Evolutionary conservation across 108 stramenopile species (phyloP).

Genomic region (Skeletonema costatum): DNA sequence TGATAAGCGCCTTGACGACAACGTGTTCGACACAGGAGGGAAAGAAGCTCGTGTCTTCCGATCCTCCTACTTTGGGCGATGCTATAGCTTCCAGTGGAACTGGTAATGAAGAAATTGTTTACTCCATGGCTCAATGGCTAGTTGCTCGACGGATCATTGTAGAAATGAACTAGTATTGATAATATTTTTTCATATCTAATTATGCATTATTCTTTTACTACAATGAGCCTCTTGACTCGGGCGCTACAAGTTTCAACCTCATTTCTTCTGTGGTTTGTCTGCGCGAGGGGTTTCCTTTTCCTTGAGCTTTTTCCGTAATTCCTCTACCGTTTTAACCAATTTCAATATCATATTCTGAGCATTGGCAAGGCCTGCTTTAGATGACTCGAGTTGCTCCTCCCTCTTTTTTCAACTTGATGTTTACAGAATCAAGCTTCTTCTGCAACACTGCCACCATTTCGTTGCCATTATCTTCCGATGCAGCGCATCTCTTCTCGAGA

Average conservation of each 20-base stretch:
- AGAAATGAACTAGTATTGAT: slow-evolving; percentile 62
- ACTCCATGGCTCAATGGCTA: slow-evolving; percentile 71
- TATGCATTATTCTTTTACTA: not conserved
- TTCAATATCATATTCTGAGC: slow-evolving; percentile 50
- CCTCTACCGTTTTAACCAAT: slow-evolving; percentile 39
- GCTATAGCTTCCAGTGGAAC: slow-evolving; percentile 26
- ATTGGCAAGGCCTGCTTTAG: slow-evolving; percentile 34
- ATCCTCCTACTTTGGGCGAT: slow-evolving; percentile 37
- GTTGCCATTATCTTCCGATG: not conserved
- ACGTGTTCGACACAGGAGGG: slow-evolving; percentile 2
- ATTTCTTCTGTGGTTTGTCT: not conserved
- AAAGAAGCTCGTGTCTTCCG: not conserved
- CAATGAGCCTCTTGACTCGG: not conserved
- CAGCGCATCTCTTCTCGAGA: not conserved
- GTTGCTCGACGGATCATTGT: slow-evolving; percentile 58
- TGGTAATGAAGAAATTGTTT: slow-evolving; percentile 44
- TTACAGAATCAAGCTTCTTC: slow-evolving; percentile 8
- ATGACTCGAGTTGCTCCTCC: slow-evolving; percentile 33
- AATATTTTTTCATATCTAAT: slow-evolving; percentile 14
- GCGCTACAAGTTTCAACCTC: not conserved
- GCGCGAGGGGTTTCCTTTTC: slow-evolving; percentile 7
- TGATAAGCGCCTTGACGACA: slow-evolving; percentile 40
- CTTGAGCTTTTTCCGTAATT: slow-evolving; percentile 16
- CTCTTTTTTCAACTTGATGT: slow-evolving; percentile 30
- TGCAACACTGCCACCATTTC: not conserved